phyloP scores from a whole-genome alignment of 345 rosid species.

The Arabis hirsuta region DNA sequence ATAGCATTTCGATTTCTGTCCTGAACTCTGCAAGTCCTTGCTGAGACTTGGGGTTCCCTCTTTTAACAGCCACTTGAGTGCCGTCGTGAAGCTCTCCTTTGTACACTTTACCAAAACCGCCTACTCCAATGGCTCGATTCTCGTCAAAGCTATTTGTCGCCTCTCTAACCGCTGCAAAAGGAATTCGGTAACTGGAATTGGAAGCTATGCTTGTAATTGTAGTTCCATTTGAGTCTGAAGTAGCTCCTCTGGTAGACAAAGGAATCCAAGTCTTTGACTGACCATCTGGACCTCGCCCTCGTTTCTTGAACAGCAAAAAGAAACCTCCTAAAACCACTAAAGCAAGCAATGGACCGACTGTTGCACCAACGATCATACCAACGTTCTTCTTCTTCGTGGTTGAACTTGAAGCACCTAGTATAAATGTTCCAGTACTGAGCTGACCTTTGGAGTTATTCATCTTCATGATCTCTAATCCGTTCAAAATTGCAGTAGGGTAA shows the following conservation, averaged over 20 bases:
- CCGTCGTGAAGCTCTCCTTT: slow-evolving; percentile 64
- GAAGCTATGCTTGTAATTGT: slow-evolving; percentile 54
- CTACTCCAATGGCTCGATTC: slow-evolving; percentile 66
- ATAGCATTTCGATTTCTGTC: slow-evolving; percentile 81
- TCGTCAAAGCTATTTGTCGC: slow-evolving; percentile 80
- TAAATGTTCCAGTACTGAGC: slow-evolving; percentile 41
- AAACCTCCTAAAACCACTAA: slow-evolving; percentile 52
- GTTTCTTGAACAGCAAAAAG: slow-evolving; percentile 48
- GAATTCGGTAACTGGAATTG: slow-evolving; percentile 57
- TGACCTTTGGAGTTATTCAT: slow-evolving; percentile 61
- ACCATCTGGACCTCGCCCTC: slow-evolving; percentile 38
- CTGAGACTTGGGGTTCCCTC: slow-evolving; percentile 74
- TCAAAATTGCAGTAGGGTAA: slow-evolving; percentile 63
- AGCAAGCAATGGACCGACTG: slow-evolving; percentile 45
- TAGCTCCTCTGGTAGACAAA: slow-evolving; percentile 53
- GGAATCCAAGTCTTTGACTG: slow-evolving; percentile 78
- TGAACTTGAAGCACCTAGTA: slow-evolving; percentile 27
- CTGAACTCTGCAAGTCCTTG: slow-evolving; percentile 81
- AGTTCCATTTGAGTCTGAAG: slow-evolving; percentile 61
- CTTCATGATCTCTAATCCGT: slow-evolving; percentile 86
- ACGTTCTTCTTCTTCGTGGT: slow-evolving; percentile 52
- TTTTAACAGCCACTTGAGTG: slow-evolving; percentile 71
- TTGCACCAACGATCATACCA: slow-evolving; percentile 51
- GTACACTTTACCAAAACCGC: slow-evolving; percentile 86
- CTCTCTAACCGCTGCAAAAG: slow-evolving; percentile 59